Evolutionary conservation across 2,329 filamentous ascomycete species (phyloP), one percentile per base, ranked within the genome.

Genomic region (Nectriaceae sp.): DNA sequence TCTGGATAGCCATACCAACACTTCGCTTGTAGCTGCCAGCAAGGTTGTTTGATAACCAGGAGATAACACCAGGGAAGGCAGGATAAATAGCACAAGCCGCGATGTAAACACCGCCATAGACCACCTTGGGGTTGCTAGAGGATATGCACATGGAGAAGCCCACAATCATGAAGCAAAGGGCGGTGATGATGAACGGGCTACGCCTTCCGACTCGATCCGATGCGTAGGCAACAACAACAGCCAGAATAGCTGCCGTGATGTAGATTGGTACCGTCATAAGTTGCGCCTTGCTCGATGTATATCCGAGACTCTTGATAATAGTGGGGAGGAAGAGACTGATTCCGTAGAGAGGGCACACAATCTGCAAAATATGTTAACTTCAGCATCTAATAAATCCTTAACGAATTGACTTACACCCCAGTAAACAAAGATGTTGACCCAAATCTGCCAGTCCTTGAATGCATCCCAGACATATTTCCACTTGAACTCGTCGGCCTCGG

Each of bases 391-490:
- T 5, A 1, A 6, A 20, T 13, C 21, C 26, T 8, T 10, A 10
- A 15, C 10, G 10, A 8, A 8, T 31, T 1, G 15, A 71, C 74
- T 71, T 65, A 85, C 81, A 8, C 84, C 82, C 73, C 84, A 85
- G 58, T 83, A 84, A 26, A 88, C 80, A 42, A 86, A 72, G 4
- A 85, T 70, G 44, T 77, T 78, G 21, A 76, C 68, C 72, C 75
- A 79, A 39, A 90, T 91, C 69, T 96, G 93, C 86, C 88, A 94
- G 61, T 96, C 90, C 31, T 77, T 82, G 39, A 93, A 72, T 2
- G 85, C 85, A 6, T 82, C 78, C 79, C 83, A 84, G 49, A 94
- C 82, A 62, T 92, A 94, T 13, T 75, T 73, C 82, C 86, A 88
- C 53, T 84, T 78, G 65, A 94, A 94, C 41, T 86, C 79, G 57